A percentile compares a stretch with the other conserved stretches of the same genome.
Evolutionary conservation across 2,329 filamentous ascomycete species (phyloP).

Genomic region (Hymenoscyphus infarciens): DNA sequence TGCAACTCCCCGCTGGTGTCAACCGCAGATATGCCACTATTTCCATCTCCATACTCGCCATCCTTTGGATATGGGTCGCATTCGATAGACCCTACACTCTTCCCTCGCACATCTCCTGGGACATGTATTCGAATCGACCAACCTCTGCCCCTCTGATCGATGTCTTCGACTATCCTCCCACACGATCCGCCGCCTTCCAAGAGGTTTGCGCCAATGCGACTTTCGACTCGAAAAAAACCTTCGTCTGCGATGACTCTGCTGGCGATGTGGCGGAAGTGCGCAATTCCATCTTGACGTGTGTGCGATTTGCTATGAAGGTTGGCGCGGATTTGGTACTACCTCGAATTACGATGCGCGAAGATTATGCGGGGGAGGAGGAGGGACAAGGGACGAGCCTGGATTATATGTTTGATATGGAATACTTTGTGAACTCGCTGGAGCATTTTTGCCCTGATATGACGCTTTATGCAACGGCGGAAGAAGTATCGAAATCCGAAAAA

Average conservation of each 20-base stretch:
- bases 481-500: constrained; percentile 12
- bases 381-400: constrained; percentile 19
- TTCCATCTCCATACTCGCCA: constrained; percentile 4
- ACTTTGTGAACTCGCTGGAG: constrained; percentile 26
- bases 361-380: constrained; percentile 15
- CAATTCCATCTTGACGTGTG: constrained; percentile 32
- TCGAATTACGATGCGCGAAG: constrained; percentile 20
- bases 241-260: constrained; percentile 27
- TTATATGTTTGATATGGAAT: constrained; percentile 28
- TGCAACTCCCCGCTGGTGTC: constrained; percentile 8
- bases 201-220: constrained; percentile 24
- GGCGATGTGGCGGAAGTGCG: constrained; percentile 32
- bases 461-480: constrained; percentile 18
- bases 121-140: constrained; percentile 23
- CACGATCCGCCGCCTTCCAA: constrained; percentile 23
- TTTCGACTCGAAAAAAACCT: constrained; percentile 27
- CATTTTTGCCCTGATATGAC: constrained; percentile 26
- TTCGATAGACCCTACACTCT: constrained; percentile 13
- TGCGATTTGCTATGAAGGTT: constrained; percentile 31
- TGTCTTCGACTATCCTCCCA: constrained; percentile 25
- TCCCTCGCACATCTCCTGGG: constrained; percentile 22
- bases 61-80: constrained; percentile 7
- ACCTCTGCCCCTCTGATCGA: constrained; percentile 15
- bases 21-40: constrained; percentile 11
- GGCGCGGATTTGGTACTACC: constrained; percentile 29